Evolutionary conservation across 352 stramenopile species (phyloP).

Genomic region (Phytophthora citricola): DNA sequence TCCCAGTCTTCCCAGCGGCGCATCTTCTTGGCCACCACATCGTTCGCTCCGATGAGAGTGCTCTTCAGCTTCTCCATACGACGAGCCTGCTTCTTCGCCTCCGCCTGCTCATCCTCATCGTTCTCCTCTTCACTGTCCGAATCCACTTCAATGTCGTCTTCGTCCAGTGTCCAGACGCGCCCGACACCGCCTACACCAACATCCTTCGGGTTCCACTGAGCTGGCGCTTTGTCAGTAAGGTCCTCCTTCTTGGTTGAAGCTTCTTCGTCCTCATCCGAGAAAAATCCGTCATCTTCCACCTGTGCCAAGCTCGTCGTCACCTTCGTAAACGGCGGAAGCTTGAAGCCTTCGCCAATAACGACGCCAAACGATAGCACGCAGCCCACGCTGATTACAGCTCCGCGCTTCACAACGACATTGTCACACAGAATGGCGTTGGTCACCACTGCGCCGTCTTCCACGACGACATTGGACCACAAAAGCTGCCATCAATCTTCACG

Average conservation of each 20-base stretch:
- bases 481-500: slow-evolving; percentile 73
- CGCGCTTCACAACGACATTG: slow-evolving; percentile 75
- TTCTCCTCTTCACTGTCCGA: slow-evolving; percentile 70
- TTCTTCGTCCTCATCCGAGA: slow-evolving; percentile 64
- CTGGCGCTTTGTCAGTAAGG: neutral
- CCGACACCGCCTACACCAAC: slow-evolving; percentile 75
- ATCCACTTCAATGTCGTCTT: slow-evolving; percentile 83
- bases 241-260: slow-evolving; percentile 20
- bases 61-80: slow-evolving; percentile 77
- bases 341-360: slow-evolving; percentile 80
- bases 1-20: slow-evolving; percentile 82
- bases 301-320: slow-evolving; percentile 69
- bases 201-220: slow-evolving; percentile 72
- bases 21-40: slow-evolving; percentile 66
- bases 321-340: slow-evolving; percentile 76
- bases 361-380: slow-evolving; percentile 85
- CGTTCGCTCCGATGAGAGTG: slow-evolving; percentile 64
- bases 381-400: slow-evolving; percentile 74
- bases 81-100: slow-evolving; percentile 38
- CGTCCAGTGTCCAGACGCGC: slow-evolving; percentile 84
- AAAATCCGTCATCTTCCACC: slow-evolving; percentile 79
- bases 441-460: slow-evolving; percentile 82
- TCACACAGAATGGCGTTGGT: slow-evolving; percentile 88
- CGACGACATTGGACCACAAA: slow-evolving; percentile 85
- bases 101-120: slow-evolving; percentile 40